These are phyloP conservation scores for Terana coerulea DNA, from an alignment of 768 basidiomycete species.

Conservation along the genomic window DNA sequence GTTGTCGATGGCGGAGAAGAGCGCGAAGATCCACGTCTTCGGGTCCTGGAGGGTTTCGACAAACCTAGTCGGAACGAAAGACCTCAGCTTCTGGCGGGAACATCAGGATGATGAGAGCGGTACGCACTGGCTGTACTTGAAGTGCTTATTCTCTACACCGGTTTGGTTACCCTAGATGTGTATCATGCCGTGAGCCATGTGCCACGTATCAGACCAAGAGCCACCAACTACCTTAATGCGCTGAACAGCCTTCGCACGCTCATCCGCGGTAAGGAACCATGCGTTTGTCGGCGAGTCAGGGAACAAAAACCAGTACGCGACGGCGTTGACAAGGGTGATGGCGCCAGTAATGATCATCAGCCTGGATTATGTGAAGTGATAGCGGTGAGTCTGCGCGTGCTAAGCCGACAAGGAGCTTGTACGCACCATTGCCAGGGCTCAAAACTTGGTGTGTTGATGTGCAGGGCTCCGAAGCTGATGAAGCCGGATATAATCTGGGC, in stretches of 20 bases:
- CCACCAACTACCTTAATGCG: conserved; percentile 52
- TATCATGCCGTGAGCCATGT: not conserved
- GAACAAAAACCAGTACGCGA: conserved; percentile 64
- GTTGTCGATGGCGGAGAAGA: conserved; percentile 59
- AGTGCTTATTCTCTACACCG: conserved; percentile 77
- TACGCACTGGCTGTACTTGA: conserved; percentile 73
- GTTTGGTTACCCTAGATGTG: conserved; percentile 62
- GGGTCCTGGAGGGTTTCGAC: conserved; percentile 64
- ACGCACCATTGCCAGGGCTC: conserved; percentile 72
- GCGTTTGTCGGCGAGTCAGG: conserved; percentile 74
- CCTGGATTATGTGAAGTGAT: conserved; percentile 28
- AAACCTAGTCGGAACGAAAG: conserved; percentile 40
- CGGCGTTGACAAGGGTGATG: conserved; percentile 49
- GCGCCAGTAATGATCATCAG: conserved; percentile 68
- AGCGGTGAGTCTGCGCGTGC: conserved; percentile 12
- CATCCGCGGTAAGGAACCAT: conserved; percentile 67
- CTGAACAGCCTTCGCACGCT: conserved; percentile 57
- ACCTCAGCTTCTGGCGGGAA: not conserved
- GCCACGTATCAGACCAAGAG: not conserved
- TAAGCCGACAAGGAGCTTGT: not conserved
- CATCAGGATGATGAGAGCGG: not conserved
- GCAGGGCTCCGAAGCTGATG: conserved; percentile 61
- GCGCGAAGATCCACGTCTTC: conserved; percentile 75
- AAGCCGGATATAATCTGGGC: conserved; percentile 72
- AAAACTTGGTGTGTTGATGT: conserved; percentile 52